These are phyloP conservation scores for Alternaria solani DNA, from an alignment of 2,329 filamentous ascomycete genomes.

Conservation along the genomic window DNA sequence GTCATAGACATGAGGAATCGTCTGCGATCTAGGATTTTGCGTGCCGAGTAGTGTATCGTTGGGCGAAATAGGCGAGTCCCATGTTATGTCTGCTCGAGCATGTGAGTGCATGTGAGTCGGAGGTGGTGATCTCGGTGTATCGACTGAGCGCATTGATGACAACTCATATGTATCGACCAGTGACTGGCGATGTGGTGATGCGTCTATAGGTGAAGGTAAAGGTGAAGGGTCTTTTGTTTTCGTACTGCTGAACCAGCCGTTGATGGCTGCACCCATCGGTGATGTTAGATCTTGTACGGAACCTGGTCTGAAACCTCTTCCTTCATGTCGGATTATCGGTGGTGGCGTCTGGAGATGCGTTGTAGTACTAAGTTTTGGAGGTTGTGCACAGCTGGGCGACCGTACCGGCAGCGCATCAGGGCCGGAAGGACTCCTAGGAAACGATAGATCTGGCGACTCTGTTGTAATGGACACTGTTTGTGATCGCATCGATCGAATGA, in stretches of 20 bases:
- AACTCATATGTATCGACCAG: constrained; percentile 28
- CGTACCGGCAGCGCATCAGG: neutral
- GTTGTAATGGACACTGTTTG: neutral
- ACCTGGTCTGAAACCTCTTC: neutral
- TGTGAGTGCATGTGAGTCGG: neutral
- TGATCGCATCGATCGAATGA: constrained; percentile 5
- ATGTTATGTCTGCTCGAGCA: neutral
- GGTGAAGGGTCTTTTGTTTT: neutral
- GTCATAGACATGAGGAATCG: constrained; percentile 3
- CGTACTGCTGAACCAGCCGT: constrained; percentile 19
- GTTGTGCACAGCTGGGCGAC: neutral
- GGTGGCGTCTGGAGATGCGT: constrained; percentile 9
- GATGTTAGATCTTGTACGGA: constrained; percentile 20
- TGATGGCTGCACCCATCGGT: constrained; percentile 26
- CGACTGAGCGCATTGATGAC: constrained; percentile 24
- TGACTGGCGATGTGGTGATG: constrained; percentile 19
- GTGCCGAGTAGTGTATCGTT: neutral
- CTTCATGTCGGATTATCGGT: neutral
- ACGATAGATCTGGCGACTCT: neutral
- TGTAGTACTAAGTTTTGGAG: constrained; percentile 15
- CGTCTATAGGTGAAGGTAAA: neutral
- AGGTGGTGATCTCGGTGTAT: constrained; percentile 8
- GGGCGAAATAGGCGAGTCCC: neutral
- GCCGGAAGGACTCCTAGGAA: neutral
- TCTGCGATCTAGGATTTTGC: neutral